Evolutionary conservation across 192 early-diverging fungal genomes (phyloP).

Genomic region (Coemansia sp.): DNA sequence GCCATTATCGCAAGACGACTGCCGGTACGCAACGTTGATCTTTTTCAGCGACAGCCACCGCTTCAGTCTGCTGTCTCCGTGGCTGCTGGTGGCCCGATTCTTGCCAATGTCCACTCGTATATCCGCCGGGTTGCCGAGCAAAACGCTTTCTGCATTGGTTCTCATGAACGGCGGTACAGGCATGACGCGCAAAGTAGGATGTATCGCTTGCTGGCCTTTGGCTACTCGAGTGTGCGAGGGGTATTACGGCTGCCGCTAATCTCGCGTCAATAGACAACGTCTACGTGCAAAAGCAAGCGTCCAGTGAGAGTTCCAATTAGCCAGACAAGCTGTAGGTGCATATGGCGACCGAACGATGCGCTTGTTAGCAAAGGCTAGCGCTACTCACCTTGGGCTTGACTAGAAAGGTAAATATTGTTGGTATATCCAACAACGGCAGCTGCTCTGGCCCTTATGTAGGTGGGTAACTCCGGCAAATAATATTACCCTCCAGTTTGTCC

Average conservation of each 20-base stretch:
- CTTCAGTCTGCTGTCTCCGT: constrained; percentile 26
- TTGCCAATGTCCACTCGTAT: neutral
- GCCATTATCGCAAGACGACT: neutral
- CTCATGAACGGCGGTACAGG: neutral
- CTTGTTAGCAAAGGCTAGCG: neutral
- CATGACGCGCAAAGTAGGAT: neutral
- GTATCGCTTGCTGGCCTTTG: neutral
- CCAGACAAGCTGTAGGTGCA: neutral
- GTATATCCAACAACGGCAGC: neutral
- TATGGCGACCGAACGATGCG: too few species aligned
- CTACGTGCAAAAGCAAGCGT: neutral
- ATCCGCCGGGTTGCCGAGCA: neutral
- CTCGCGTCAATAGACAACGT: neutral
- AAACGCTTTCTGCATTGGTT: neutral
- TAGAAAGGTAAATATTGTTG: constrained; percentile 1
- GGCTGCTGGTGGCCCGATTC: neutral
- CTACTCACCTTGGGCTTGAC: neutral
- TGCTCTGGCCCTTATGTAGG: neutral
- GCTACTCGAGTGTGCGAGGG: neutral
- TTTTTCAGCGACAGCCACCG: constrained; percentile 43
- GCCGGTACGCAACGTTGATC: constrained; percentile 8
- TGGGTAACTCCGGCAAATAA: neutral
- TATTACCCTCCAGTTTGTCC: too few species aligned
- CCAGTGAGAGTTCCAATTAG: neutral
- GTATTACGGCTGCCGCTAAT: neutral